phyloP scores from a whole-genome alignment of 1,284 basidiomycete species.

The Naganishia cerealis region DNA sequence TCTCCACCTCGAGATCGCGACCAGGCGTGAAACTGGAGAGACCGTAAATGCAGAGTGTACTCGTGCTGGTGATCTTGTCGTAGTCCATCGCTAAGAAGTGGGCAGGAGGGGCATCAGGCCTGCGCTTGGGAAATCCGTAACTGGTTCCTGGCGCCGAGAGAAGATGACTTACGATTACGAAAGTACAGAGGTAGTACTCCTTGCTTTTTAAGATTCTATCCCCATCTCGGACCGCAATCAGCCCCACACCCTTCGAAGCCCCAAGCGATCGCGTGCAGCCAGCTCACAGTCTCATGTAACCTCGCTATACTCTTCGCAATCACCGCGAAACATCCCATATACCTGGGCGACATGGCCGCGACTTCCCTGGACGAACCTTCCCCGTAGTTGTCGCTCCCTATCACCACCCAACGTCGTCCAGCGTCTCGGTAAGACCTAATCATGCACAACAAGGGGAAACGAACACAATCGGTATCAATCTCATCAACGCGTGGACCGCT shows the following conservation, averaged over 20 bases:
- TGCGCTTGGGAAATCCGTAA: neutral
- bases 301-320: conserved; percentile 51
- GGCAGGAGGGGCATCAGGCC: neutral
- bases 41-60: conserved; percentile 56
- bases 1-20: neutral
- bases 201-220: conserved; percentile 27
- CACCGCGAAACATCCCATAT: conserved; percentile 50
- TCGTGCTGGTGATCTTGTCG: conserved; percentile 77
- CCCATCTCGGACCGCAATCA: neutral
- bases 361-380: conserved; percentile 53
- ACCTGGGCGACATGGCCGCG: conserved; percentile 51
- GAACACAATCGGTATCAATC: neutral
- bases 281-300: conserved; percentile 47
- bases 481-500: too few species aligned
- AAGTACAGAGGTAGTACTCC: conserved; percentile 4
- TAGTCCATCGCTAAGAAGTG: conserved; percentile 67
- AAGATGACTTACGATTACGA: neutral
- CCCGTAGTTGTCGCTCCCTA: conserved; percentile 54
- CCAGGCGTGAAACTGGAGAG: conserved; percentile 8
- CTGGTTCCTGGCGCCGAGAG: neutral
- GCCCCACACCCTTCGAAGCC: neutral
- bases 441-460: neutral
- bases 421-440: conserved; percentile 46
- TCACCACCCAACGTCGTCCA: conserved; percentile 49
- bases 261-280: too few species aligned